phyloP scores from a whole-genome alignment of 179 eudicot genomes.

The Kewa caespitosa region DNA sequence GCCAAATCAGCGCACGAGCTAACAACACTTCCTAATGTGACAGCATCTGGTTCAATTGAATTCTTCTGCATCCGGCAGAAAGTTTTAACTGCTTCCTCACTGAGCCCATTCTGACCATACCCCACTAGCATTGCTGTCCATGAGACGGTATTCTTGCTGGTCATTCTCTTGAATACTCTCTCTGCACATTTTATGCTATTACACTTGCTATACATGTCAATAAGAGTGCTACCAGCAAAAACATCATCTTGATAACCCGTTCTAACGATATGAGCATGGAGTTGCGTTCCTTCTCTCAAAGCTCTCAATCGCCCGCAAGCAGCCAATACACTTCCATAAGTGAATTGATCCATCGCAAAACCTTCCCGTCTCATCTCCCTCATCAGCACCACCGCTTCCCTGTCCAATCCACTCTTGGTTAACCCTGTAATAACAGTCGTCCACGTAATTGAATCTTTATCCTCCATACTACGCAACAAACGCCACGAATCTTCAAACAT shows the following conservation, averaged over 20 bases:
- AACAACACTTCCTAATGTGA: slow-evolving; percentile 84
- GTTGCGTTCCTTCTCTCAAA: slow-evolving; percentile 67
- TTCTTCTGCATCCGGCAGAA: slow-evolving; percentile 64
- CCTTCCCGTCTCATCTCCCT: slow-evolving; percentile 64
- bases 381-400: slow-evolving; percentile 59
- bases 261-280: slow-evolving; percentile 67
- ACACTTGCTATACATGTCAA: slow-evolving; percentile 93
- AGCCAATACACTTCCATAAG: slow-evolving; percentile 84
- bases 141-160: slow-evolving; percentile 65
- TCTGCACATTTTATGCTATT: slow-evolving; percentile 60
- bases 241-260: slow-evolving; percentile 51
- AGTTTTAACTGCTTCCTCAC: slow-evolving; percentile 71
- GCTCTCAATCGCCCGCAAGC: slow-evolving; percentile 77
- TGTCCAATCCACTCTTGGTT: slow-evolving; percentile 55
- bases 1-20: slow-evolving; percentile 89
- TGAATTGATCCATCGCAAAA: slow-evolving; percentile 63
- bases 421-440: slow-evolving; percentile 84
- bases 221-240: slow-evolving; percentile 87
- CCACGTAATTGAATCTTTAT: slow-evolving; percentile 86
- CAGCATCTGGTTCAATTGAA: slow-evolving; percentile 63
- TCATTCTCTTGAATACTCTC: slow-evolving; percentile 59
- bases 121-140: slow-evolving; percentile 97
- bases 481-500: slow-evolving; percentile 55
- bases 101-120: slow-evolving; percentile 78
- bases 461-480: slow-evolving; percentile 59